These are phyloP conservation scores for Miscanthus lutarioriparius DNA, from an alignment of 176 grass and related monocot species.

Conservation along the genomic window DNA sequence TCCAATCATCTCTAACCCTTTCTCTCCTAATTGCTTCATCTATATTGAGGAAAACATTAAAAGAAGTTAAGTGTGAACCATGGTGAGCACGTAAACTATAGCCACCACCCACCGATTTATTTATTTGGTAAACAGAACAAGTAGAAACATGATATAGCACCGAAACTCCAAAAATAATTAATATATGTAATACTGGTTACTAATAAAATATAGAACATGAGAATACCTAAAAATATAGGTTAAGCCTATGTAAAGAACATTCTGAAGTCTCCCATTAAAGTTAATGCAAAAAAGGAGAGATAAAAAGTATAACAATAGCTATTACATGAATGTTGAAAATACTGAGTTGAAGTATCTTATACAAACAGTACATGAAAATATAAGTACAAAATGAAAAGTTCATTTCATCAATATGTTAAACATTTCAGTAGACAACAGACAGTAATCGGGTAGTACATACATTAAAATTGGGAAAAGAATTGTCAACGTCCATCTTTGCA, in stretches of 20 bases:
- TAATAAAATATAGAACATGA: background rate
- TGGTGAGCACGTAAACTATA: background rate
- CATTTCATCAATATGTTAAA: background rate
- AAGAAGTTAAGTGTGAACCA: conserved; percentile 11
- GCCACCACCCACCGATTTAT: background rate
- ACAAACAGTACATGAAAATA: background rate
- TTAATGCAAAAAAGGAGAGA: background rate
- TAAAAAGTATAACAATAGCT: conserved; percentile 5
- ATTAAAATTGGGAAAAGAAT: conserved; percentile 3
- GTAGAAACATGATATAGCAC: conserved; percentile 5
- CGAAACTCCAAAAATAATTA: conserved; percentile 3
- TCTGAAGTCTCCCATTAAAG: background rate
- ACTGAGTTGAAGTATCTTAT: background rate
- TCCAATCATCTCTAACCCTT: conserved; percentile 65
- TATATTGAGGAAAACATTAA: conserved; percentile 38
- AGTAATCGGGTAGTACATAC: background rate
- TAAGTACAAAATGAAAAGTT: conserved; percentile 12
- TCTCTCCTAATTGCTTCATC: conserved; percentile 71
- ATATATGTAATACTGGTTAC: background rate
- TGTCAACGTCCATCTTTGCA: background rate
- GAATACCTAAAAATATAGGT: conserved; percentile 2
- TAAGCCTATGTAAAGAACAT: background rate
- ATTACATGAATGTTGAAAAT: conserved; percentile 15
- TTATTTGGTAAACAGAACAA: conserved; percentile 12
- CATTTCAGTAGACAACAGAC: background rate